A percentile compares a stretch with the other conserved stretches of the same genome.
Conservation (phyloP, 2,329 filamentous ascomycete species). For the Sporothrix pallida region DNA sequence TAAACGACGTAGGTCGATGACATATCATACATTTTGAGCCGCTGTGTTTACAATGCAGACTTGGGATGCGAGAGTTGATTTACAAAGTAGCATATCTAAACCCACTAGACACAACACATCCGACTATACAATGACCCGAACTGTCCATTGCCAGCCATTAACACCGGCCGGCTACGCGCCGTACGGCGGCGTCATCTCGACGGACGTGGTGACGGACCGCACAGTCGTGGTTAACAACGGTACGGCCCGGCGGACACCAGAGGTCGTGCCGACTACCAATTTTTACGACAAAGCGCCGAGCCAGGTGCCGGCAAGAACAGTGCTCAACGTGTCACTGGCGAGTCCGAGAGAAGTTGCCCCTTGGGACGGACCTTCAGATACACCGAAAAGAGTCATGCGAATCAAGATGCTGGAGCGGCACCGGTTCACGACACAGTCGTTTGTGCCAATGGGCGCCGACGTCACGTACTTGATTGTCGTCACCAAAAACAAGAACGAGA, state of each 20-base stretch:
- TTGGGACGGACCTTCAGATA: too few relatives aligned
- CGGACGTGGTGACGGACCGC: constrained; percentile 29
- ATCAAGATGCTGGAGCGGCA: constrained; percentile 29
- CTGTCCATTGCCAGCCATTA: constrained; percentile 24
- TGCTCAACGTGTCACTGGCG: constrained; percentile 29
- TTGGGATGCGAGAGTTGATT: too few relatives aligned
- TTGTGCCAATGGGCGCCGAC: constrained; percentile 31
- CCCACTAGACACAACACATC: not conserved
- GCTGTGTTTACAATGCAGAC: too few relatives aligned
- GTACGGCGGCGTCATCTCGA: constrained; percentile 30
- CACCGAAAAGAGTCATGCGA: too few relatives aligned
- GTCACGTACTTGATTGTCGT: constrained; percentile 29
- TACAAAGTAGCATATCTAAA: not conserved
- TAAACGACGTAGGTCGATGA: too few relatives aligned
- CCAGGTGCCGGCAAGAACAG: constrained; percentile 11
- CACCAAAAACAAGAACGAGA: not conserved
- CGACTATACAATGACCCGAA: constrained; percentile 8
- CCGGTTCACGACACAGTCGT: constrained; percentile 31
- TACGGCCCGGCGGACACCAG: constrained; percentile 28
- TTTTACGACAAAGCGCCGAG: constrained; percentile 17
- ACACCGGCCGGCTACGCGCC: constrained; percentile 20
- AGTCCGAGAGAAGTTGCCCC: constrained; percentile 17
- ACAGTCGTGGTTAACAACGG: constrained; percentile 31
- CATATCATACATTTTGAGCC: too few relatives aligned
- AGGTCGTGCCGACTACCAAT: constrained; percentile 31